phyloP scores from a whole-genome alignment of 352 stramenopile species.

The Nothophytophthora sp. region DNA sequence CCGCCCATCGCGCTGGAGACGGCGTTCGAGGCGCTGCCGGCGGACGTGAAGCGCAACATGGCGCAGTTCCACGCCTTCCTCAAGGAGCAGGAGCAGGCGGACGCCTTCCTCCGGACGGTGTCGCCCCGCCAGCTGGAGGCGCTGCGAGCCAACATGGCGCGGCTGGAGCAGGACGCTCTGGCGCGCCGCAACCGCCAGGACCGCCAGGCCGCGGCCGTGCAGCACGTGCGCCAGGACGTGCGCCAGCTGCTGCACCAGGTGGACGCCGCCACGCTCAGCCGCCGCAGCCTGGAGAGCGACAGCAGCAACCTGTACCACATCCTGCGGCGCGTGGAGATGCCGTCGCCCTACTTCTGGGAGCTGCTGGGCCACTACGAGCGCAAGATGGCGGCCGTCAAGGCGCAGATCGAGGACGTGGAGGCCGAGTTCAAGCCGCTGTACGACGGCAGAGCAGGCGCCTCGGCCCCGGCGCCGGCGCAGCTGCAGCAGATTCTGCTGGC shows the following conservation, averaged over 20 bases:
- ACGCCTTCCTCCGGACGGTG: constrained; percentile 75
- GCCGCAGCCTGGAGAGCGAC: constrained; percentile 62
- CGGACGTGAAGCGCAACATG: constrained; percentile 80
- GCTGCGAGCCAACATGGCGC: constrained; percentile 55
- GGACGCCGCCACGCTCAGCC: constrained; percentile 60
- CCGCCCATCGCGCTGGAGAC: constrained; percentile 76
- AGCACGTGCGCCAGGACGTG: constrained; percentile 72
- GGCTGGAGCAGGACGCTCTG: constrained; percentile 67
- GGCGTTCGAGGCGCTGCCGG: constrained; percentile 63
- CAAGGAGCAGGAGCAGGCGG: constrained; percentile 70
- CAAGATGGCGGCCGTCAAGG: constrained; percentile 73
- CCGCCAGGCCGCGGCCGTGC: constrained; percentile 55
- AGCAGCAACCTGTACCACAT: constrained; percentile 60
- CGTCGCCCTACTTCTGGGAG: constrained; percentile 82
- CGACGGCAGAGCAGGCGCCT: constrained; percentile 21
- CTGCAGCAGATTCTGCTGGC: constrained; percentile 75
- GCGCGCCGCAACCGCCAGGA: constrained; percentile 59
- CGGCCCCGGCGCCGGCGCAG: constrained; percentile 28
- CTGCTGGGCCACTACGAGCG: constrained; percentile 70
- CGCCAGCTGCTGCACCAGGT: constrained; percentile 77
- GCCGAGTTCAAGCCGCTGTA: constrained; percentile 58
- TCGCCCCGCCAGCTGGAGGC: constrained; percentile 55
- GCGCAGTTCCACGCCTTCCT: constrained; percentile 74
- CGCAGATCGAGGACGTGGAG: constrained; percentile 77
- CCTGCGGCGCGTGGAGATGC: constrained; percentile 76